These are phyloP conservation scores for Eutreptiella sp. DNA, from an alignment of 208 protist species.

Conservation along the genomic window DNA sequence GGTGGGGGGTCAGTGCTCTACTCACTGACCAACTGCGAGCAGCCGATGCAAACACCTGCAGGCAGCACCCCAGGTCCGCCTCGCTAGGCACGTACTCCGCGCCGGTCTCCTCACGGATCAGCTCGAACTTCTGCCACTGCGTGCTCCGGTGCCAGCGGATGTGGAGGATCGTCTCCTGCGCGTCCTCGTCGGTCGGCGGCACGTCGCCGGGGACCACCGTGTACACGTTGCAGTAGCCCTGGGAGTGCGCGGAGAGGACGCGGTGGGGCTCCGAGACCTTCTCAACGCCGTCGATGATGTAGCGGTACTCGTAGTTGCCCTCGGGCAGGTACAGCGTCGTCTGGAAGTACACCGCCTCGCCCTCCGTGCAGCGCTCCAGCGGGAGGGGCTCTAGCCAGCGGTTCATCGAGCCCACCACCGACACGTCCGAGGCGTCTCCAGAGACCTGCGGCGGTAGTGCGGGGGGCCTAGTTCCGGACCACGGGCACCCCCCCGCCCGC, in stretches of 20 bases:
- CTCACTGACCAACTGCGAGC: no score
- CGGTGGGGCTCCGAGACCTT: neutral
- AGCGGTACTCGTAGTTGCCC: conserved; percentile 1
- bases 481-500: no score
- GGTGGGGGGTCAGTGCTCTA: no score
- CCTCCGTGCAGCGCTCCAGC: neutral
- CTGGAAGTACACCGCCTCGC: neutral
- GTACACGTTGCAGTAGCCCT: conserved; percentile 1
- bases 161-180: conserved; percentile 73
- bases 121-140: conserved; percentile 56
- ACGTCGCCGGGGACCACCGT: neutral
- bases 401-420: conserved; percentile 5
- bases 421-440: conserved; percentile 1
- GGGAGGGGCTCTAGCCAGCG: neutral
- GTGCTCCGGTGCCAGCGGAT: conserved; percentile 80
- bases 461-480: no score
- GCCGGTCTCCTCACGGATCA: conserved; percentile 73
- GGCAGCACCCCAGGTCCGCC: conserved; percentile 67
- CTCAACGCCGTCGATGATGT: conserved; percentile 9
- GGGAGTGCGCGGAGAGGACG: neutral
- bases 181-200: conserved; percentile 15
- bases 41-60: no score
- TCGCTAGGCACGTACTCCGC: conserved; percentile 63
- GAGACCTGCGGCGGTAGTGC: no score
- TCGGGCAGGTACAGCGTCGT: neutral